A percentile compares a stretch with the other conserved stretches of the same genome.
Conservation (phyloP, 371 early-diverging fungal species). For the Thermomucor indicae-seudaticae region DNA sequence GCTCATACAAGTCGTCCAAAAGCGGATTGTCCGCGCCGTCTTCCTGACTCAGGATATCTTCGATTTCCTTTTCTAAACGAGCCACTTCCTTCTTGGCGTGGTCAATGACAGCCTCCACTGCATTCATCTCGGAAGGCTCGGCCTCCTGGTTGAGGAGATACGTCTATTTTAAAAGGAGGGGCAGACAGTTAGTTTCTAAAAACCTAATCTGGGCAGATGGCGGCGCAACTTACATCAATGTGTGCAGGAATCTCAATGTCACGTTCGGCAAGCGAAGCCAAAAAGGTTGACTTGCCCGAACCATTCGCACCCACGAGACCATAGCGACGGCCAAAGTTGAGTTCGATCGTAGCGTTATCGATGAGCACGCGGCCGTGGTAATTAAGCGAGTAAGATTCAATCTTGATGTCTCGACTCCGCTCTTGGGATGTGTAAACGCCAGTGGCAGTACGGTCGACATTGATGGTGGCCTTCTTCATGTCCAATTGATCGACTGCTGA, state of each 20-base stretch:
- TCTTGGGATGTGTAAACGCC: slow-evolving; percentile 94
- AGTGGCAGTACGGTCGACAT: slow-evolving; percentile 76
- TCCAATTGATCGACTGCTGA: slow-evolving; percentile 23
- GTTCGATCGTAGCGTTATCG: slow-evolving; percentile 91
- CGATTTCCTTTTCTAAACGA: slow-evolving; percentile 88
- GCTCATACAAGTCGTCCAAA: slow-evolving; percentile 92
- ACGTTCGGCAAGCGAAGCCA: slow-evolving; percentile 89
- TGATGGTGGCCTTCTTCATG: slow-evolving; percentile 33
- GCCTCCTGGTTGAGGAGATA: slow-evolving; percentile 95
- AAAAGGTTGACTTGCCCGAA: slow-evolving; percentile 97
- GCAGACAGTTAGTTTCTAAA: neutral
- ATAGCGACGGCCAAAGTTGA: slow-evolving; percentile 97
- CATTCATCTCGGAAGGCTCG: slow-evolving; percentile 87
- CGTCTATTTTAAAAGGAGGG: slow-evolving; percentile 42
- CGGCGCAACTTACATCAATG: slow-evolving; percentile 73
- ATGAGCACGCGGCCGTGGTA: slow-evolving; percentile 93
- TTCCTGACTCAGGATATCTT: slow-evolving; percentile 78
- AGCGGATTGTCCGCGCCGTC: slow-evolving; percentile 84
- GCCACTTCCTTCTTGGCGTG: slow-evolving; percentile 85
- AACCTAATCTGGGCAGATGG: neutral
- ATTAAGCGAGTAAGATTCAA: slow-evolving; percentile 90
- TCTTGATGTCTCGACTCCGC: slow-evolving; percentile 92
- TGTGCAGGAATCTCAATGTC: slow-evolving; percentile 96
- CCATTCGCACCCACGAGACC: slow-evolving; percentile 98
- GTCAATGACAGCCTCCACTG: slow-evolving; percentile 87